phyloP scores from a whole-genome alignment of 305 asterid genomes.

The Lippia alba region DNA sequence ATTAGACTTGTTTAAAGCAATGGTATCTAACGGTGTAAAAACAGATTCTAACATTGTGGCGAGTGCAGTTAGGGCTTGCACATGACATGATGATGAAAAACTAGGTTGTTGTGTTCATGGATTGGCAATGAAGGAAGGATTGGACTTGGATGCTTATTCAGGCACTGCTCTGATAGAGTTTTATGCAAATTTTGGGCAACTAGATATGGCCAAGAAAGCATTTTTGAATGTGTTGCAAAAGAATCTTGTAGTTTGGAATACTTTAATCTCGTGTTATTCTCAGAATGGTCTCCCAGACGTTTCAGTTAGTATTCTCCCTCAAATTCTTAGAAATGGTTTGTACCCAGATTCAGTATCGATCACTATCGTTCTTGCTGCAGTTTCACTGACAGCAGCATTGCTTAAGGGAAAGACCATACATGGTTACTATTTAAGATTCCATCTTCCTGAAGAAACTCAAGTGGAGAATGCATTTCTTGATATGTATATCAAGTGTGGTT shows the following conservation, averaged over 20 bases:
- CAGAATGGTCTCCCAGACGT: constrained; percentile 60
- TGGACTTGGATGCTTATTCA: constrained; percentile 56
- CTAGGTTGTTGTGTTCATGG: constrained; percentile 69
- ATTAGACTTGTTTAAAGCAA: constrained; percentile 52
- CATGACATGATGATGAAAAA: constrained; percentile 39
- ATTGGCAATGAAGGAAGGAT: constrained; percentile 60
- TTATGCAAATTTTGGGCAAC: constrained; percentile 62
- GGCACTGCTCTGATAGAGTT: constrained; percentile 70
- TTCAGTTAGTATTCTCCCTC: constrained; percentile 65
- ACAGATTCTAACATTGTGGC: constrained; percentile 62
- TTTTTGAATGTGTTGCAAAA: constrained; percentile 51
- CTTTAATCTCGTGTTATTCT: constrained; percentile 68
- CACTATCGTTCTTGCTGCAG: constrained; percentile 63
- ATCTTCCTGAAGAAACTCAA: constrained; percentile 54
- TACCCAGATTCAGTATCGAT: constrained; percentile 63
- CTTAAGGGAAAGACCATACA: constrained; percentile 74
- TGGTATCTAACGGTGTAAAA: constrained; percentile 57
- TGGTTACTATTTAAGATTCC: constrained; percentile 53
- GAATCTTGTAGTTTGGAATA: constrained; percentile 83
- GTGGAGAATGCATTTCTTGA: constrained; percentile 68
- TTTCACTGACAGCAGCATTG: constrained; percentile 69
- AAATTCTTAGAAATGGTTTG: constrained; percentile 55
- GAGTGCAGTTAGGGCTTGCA: constrained; percentile 53
- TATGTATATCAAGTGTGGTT: constrained; percentile 85
- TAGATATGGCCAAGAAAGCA: constrained; percentile 51